Evolutionary conservation across 108 stramenopile genomes (phyloP).

Genomic region (Bacterosira constricta): DNA sequence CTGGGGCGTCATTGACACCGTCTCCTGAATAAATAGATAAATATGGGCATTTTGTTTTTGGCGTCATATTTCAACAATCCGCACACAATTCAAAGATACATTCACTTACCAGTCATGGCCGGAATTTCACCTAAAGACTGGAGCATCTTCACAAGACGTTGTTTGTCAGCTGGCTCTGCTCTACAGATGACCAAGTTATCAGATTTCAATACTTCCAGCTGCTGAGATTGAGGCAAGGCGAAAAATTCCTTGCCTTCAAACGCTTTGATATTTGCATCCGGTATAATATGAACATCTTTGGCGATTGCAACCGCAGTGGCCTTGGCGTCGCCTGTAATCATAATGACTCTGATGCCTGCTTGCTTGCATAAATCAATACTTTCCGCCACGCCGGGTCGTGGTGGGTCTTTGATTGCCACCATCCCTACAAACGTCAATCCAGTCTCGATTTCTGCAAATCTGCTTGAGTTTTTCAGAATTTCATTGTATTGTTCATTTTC

Average conservation of each 20-base stretch:
- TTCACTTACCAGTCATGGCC: conserved; percentile 95
- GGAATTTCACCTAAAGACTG: conserved; percentile 88
- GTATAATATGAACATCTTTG: conserved; percentile 73
- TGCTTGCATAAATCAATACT: conserved; percentile 84
- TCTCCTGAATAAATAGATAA: conserved; percentile 10
- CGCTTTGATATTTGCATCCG: conserved; percentile 46
- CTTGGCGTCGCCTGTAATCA: conserved; percentile 98
- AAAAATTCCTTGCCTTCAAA: conserved; percentile 88
- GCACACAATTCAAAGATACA: not conserved
- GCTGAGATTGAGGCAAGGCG: conserved; percentile 55
- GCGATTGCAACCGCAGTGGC: conserved; percentile 96
- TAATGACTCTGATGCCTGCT: conserved; percentile 97
- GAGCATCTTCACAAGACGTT: conserved; percentile 93
- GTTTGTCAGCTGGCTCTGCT: conserved; percentile 98
- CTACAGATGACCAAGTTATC: conserved; percentile 97
- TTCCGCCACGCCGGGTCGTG: conserved; percentile 93
- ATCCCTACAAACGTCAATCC: conserved; percentile 93
- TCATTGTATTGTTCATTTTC: conserved; percentile 45
- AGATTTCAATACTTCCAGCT: conserved; percentile 58
- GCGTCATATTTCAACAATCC: not conserved
- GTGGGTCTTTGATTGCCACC: conserved; percentile 97
- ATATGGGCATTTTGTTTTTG: not conserved
- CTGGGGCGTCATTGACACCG: conserved; percentile 98
- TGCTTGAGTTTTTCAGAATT: conserved; percentile 62
- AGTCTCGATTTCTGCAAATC: conserved; percentile 86